phyloP scores from a whole-genome alignment of 2,329 filamentous ascomycete species.

The Monosporascus sp. region DNA sequence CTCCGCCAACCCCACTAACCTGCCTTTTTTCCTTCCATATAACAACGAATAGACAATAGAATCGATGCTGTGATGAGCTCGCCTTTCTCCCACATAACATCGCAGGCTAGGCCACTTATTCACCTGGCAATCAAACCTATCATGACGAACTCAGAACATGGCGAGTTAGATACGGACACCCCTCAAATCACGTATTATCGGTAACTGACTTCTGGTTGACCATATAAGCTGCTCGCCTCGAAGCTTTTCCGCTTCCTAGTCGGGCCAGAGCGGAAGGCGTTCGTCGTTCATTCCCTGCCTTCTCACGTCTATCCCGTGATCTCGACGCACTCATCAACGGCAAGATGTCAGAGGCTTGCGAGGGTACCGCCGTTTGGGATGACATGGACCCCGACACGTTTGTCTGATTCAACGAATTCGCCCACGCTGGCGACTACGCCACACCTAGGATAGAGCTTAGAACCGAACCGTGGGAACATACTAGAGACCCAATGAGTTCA shows the following conservation, averaged over 20 bases:
- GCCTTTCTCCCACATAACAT: neutral
- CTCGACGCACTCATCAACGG: constrained; percentile 1
- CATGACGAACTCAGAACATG: neutral
- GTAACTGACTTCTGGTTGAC: neutral
- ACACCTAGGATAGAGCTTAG: neutral
- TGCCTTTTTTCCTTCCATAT: too few relatives aligned
- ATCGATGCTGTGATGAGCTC: too few relatives aligned
- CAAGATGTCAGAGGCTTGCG: neutral
- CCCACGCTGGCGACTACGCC: constrained; percentile 3
- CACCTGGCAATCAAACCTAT: neutral
- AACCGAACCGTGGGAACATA: neutral
- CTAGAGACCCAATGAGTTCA: neutral
- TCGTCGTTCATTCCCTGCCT: constrained; percentile 1
- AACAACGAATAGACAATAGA: too few relatives aligned
- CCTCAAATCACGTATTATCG: neutral
- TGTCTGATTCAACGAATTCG: constrained; percentile 1
- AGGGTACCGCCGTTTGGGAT: neutral
- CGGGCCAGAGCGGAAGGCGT: neutral
- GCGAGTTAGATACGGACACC: neutral
- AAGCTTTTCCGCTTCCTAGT: constrained; percentile 4
- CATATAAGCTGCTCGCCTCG: neutral
- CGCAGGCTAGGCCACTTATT: neutral
- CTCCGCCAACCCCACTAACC: too few relatives aligned
- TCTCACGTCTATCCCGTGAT: neutral
- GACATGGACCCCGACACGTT: constrained; percentile 1